Evolutionary conservation across 2,329 filamentous ascomycete genomes (phyloP), one percentile per base, ranked within the genome.

Genomic region (Mollisiaceae sp.): DNA sequence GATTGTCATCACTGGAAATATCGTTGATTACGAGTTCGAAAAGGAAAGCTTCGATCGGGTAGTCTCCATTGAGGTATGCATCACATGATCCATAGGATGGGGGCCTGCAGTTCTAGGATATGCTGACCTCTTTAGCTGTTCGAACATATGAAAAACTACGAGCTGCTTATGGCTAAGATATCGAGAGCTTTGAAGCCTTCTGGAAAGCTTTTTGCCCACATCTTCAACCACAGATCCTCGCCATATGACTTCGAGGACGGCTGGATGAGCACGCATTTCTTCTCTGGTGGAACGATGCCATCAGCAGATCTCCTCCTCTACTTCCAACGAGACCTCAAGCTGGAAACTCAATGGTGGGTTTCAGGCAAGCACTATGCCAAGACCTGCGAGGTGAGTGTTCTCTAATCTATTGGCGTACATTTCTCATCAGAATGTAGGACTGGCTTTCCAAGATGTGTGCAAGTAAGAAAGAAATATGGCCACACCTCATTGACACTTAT

Each of bases 91-190:
- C 20, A 5, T 38, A 58, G 52, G 3, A 47, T 58, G 32, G 9
- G n/a, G 12, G 18, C 8, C 24, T 15, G 15, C 8, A 47, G 11
- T 47, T 8, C 36, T 8, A 39, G 8, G 8, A 39, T 8, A 9
- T 41, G 38, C 61, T 71, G n/a, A 71, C 50, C 11, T 6, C 24
- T 32, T n/a, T 60, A 91, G 82, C 81, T 91, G 14, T 91, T 92
- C 73, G 89, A 91, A 75, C 89, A 91, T 76, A 91, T 91, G 89
- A 91, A 91, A 76, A 91, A 91, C 76, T 91, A 91, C 76, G 84
- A 89, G 67, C 78, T 86, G 14, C 82, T 91, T 27, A 85, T 91
- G 79, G 82, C 83, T 52, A 91, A 91, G 76, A 78, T 91, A 18
- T 74, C 82, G 3, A 79, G 82, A 36, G 82, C 87, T 2, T 78